Conservation (phyloP, 345 rosid species). For the Eucalyptus rudis region DNA sequence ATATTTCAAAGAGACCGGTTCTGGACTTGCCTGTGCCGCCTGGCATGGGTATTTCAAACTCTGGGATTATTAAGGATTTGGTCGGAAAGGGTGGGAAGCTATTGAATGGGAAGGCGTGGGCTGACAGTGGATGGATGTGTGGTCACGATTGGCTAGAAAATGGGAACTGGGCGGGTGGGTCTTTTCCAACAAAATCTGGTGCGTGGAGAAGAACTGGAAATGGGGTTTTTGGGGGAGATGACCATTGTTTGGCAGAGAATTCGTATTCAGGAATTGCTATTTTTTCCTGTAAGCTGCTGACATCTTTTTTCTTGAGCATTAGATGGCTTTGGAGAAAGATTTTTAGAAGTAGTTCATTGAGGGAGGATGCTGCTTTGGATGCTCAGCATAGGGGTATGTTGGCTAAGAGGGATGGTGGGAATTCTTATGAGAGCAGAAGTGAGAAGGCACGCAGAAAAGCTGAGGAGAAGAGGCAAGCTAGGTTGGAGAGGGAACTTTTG, state of each 20-base stretch:
- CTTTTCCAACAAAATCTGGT: slow-evolving; percentile 32
- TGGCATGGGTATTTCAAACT: slow-evolving; percentile 53
- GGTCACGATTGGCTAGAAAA: slow-evolving; percentile 79
- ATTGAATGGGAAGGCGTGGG: slow-evolving; percentile 80
- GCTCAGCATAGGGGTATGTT: slow-evolving; percentile 47
- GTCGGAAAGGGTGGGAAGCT: slow-evolving; percentile 90
- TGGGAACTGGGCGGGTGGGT: slow-evolving; percentile 53
- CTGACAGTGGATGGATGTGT: slow-evolving; percentile 66
- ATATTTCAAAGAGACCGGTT: slow-evolving; percentile 88
- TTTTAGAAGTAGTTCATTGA: slow-evolving; percentile 62
- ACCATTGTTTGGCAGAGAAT: slow-evolving; percentile 66
- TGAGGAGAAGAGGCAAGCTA: slow-evolving; percentile 93
- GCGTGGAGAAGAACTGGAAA: slow-evolving; percentile 46
- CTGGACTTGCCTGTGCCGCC: slow-evolving; percentile 72
- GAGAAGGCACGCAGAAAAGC: slow-evolving; percentile 97
- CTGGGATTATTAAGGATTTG: slow-evolving; percentile 81
- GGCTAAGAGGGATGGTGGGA: slow-evolving; percentile 53
- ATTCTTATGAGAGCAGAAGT: slow-evolving; percentile 59
- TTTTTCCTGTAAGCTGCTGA: slow-evolving; percentile 50
- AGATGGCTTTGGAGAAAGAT: slow-evolving; percentile 93
- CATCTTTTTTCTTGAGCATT: slow-evolving; percentile 79
- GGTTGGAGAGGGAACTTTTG: slow-evolving; percentile 71
- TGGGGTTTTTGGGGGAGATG: slow-evolving; percentile 59
- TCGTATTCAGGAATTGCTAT: slow-evolving; percentile 66
- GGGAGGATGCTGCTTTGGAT: slow-evolving; percentile 47